These are phyloP conservation scores for Dactylellina cionopaga DNA, from an alignment of 2,329 filamentous ascomycete species.

Conservation along the genomic window DNA sequence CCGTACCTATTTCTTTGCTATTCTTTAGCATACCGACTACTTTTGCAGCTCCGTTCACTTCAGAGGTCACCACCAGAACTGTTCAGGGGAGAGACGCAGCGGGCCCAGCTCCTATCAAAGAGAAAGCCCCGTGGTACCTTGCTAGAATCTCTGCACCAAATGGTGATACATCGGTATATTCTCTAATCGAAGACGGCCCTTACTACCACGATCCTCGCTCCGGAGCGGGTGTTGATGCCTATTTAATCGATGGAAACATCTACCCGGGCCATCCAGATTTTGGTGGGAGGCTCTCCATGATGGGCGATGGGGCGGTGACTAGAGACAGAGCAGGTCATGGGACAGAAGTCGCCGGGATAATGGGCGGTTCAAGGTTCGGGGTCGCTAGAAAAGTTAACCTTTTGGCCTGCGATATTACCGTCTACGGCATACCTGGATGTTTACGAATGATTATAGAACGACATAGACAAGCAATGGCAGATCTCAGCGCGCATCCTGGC, in stretches of 20 bases:
- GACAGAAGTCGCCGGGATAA: conserved; percentile 6
- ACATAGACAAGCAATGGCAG: not conserved
- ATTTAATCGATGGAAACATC: conserved; percentile 6
- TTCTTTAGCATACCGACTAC: no score
- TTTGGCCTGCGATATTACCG: conserved; percentile 8
- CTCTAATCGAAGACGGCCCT: not conserved
- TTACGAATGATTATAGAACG: not conserved
- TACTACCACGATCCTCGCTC: conserved; percentile 9
- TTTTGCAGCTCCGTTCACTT: no score
- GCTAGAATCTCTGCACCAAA: conserved; percentile 5
- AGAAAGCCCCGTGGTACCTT: not conserved
- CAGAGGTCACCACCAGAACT: no score
- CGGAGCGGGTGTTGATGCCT: conserved; percentile 1
- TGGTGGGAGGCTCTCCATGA: not conserved
- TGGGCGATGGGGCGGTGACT: not conserved
- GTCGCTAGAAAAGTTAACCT: not conserved
- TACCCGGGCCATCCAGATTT: conserved; percentile 6
- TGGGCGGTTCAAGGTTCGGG: not conserved
- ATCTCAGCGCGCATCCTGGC: not conserved
- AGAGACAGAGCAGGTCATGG: not conserved
- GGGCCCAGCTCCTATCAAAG: not conserved
- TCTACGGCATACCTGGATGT: conserved; percentile 5
- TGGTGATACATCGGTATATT: not conserved
- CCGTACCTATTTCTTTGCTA: no score
- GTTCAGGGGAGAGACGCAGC: not conserved